These are phyloP conservation scores for Dichotomocladium elegans DNA, from an alignment of 371 early-diverging fungal genomes.

Conservation along the genomic window DNA sequence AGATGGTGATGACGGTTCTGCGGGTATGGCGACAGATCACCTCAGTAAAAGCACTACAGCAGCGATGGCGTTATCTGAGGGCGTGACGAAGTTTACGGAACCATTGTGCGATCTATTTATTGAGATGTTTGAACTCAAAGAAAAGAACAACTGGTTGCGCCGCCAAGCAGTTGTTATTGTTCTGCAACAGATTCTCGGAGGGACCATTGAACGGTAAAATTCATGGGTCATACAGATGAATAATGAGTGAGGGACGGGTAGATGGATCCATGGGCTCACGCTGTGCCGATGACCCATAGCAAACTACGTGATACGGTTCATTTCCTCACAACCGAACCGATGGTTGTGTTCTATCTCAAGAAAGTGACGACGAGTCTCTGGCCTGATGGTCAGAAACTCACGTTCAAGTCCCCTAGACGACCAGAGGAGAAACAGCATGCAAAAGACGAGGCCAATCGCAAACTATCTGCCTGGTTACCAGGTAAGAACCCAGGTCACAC, in stretches of 20 bases:
- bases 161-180: slow-evolving; percentile 82
- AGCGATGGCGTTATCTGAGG: slow-evolving; percentile 23
- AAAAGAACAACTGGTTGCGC: slow-evolving; percentile 83
- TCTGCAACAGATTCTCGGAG: slow-evolving; percentile 82
- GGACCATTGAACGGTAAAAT: slow-evolving; percentile 72
- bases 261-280: neutral
- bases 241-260: neutral
- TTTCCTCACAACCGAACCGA: slow-evolving; percentile 35
- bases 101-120: slow-evolving; percentile 79
- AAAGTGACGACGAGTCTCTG: slow-evolving; percentile 42
- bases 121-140: slow-evolving; percentile 85
- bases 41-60: neutral
- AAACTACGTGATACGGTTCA: slow-evolving; percentile 43
- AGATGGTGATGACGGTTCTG: neutral
- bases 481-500: slow-evolving; percentile 24
- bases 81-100: slow-evolving; percentile 58
- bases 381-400: slow-evolving; percentile 44
- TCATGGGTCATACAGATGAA: neutral
- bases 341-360: slow-evolving; percentile 37
- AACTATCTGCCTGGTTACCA: slow-evolving; percentile 61
- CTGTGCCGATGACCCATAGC: slow-evolving; percentile 21
- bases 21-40: neutral
- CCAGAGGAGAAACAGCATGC: slow-evolving; percentile 52
- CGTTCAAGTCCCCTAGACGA: slow-evolving; percentile 38
- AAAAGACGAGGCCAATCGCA: slow-evolving; percentile 61